These are phyloP conservation scores for Suhomyces coccinellae DNA, from an alignment of 1,139 yeast species.

Conservation along the genomic window DNA sequence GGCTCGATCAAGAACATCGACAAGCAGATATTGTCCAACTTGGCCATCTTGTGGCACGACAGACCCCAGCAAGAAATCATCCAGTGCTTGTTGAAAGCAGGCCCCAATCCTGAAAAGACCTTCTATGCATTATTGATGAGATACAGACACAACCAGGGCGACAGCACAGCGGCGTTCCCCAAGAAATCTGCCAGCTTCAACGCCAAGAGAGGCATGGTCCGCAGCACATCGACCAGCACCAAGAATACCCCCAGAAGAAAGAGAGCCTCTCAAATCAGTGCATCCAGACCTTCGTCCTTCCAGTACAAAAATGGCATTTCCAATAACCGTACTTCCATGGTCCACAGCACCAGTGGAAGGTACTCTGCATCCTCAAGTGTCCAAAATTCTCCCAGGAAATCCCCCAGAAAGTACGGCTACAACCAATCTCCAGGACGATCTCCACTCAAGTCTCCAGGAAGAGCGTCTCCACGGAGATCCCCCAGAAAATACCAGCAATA, in stretches of 20 bases:
- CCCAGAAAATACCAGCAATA: conserved; percentile 28
- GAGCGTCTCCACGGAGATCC: conserved; percentile 19
- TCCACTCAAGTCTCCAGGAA: conserved; percentile 19
- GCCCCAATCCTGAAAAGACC: conserved; percentile 71
- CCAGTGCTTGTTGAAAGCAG: conserved; percentile 52
- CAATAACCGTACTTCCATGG: conserved; percentile 24
- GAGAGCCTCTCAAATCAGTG: conserved; percentile 19
- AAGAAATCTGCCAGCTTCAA: conserved; percentile 21
- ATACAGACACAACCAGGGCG: conserved; percentile 50
- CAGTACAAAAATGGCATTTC: conserved; percentile 19
- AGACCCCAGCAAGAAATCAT: conserved; percentile 58
- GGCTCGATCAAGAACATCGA: conserved; percentile 56
- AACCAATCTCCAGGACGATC: conserved; percentile 27
- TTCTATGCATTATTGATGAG: conserved; percentile 66
- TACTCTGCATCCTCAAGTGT: conserved; percentile 36
- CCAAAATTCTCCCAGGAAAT: conserved; percentile 33
- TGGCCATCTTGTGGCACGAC: conserved; percentile 76
- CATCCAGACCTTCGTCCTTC: conserved; percentile 22
- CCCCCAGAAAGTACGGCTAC: conserved; percentile 23
- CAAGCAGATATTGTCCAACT: conserved; percentile 62
- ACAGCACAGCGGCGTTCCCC: conserved; percentile 17
- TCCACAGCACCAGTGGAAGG: conserved; percentile 19
- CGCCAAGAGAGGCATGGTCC: conserved; percentile 23
- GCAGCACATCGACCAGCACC: conserved; percentile 19
- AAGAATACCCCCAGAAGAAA: conserved; percentile 21